Conservation (phyloP, 1,284 basidiomycete genomes). For the Ceratobasidium sp. region DNA sequence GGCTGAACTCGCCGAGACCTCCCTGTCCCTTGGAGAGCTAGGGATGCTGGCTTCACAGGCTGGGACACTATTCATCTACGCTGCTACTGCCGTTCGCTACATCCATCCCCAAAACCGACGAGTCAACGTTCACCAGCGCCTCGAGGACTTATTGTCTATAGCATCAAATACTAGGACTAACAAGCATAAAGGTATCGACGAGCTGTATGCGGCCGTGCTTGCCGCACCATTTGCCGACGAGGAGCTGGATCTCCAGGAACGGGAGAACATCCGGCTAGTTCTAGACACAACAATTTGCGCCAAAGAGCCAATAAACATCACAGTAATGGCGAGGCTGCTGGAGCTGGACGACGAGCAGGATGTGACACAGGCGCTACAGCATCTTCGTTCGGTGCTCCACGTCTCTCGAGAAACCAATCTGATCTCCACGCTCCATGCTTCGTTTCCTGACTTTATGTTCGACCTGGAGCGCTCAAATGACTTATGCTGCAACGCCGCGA, state of each 20-base stretch:
- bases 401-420: conserved; percentile 5
- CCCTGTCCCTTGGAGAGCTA: conserved; percentile 9
- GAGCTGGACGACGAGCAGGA: background rate
- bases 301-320: conserved; percentile 23
- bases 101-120: background rate
- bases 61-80: conserved; percentile 43
- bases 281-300: conserved; percentile 27
- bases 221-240: background rate
- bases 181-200: background rate
- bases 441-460: conserved; percentile 37
- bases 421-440: conserved; percentile 27
- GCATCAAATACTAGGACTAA: background rate
- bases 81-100: conserved; percentile 36
- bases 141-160: conserved; percentile 3
- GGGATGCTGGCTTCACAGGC: conserved; percentile 11
- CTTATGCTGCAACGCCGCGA: background rate
- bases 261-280: background rate
- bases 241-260: background rate
- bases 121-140: background rate
- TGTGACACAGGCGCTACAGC: background rate
- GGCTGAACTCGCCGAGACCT: background rate
- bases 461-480: conserved; percentile 10
- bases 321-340: conserved; percentile 14
- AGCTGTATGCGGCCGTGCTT: background rate
- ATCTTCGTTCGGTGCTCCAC: conserved; percentile 31